A percentile compares a stretch with the other conserved stretches of the same genome.
phyloP scores from a whole-genome alignment of 2,329 filamentous ascomycete species.

The Diaporthe sp. region DNA sequence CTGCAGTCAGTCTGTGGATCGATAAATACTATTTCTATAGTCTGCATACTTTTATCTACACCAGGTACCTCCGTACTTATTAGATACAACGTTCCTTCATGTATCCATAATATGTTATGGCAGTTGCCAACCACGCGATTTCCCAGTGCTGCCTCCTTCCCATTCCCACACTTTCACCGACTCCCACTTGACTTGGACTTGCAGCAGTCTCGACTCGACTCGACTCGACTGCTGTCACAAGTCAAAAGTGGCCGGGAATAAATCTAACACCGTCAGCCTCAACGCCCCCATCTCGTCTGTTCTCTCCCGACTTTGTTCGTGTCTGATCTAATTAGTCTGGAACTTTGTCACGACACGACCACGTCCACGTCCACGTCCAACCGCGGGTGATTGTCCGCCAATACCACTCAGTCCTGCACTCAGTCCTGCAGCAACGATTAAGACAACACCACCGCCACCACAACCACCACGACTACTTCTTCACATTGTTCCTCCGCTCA shows the following conservation, averaged over 20 bases:
- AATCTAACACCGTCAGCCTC: slow-evolving; percentile 17
- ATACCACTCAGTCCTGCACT: too few species aligned
- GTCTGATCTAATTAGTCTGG: not conserved
- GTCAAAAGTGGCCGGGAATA: not conserved
- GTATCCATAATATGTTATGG: slow-evolving; percentile 18
- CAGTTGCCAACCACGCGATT: slow-evolving; percentile 19
- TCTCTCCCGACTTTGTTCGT: not conserved
- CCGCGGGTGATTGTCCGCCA: not conserved
- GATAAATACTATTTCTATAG: not conserved
- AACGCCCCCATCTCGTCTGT: not conserved
- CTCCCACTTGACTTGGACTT: not conserved
- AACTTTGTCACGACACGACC: not conserved
- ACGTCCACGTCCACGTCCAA: not conserved
- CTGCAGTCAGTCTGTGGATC: not conserved
- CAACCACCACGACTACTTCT: not conserved
- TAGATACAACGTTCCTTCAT: not conserved
- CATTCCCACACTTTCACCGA: not conserved
- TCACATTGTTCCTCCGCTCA: not conserved
- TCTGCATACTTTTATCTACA: not conserved
- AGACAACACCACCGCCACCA: not conserved
- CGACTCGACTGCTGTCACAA: not conserved
- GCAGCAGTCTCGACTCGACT: too few species aligned
- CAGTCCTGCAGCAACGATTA: not conserved
- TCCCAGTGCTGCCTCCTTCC: not conserved
- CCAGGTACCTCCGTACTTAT: not conserved